These are phyloP conservation scores for Moricandia moricandioides DNA, from an alignment of 345 rosid species.

Conservation along the genomic window DNA sequence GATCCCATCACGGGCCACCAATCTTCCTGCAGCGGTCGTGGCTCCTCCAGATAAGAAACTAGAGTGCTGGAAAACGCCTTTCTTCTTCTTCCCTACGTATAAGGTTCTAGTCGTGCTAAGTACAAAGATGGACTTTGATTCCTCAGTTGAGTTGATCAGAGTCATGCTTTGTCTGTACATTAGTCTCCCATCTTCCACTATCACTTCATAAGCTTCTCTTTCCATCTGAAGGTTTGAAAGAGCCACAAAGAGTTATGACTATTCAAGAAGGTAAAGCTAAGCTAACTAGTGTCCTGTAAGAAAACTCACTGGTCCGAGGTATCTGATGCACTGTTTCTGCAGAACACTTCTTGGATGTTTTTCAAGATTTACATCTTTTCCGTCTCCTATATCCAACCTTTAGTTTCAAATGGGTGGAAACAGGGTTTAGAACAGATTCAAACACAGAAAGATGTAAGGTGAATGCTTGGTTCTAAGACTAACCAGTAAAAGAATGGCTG, in stretches of 20 bases:
- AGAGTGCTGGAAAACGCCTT: conserved; percentile 48
- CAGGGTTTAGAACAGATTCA: conserved; percentile 21
- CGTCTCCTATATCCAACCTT: conserved; percentile 82
- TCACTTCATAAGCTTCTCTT: conserved; percentile 68
- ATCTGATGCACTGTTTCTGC: conserved; percentile 54
- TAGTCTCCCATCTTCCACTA: conserved; percentile 57
- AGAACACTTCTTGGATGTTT: conserved; percentile 47
- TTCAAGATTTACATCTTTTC: conserved; percentile 60
- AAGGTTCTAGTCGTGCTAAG: conserved; percentile 61
- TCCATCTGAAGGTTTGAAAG: conserved; percentile 46
- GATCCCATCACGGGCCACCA: conserved; percentile 52
- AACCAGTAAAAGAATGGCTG: conserved; percentile 84
- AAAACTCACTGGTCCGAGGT: conserved; percentile 66
- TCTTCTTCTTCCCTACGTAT: conserved; percentile 62
- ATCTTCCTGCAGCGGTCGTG: conserved; percentile 63
- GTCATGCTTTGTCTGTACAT: conserved; percentile 46
- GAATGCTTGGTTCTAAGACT: neutral
- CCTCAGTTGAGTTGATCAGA: conserved; percentile 45
- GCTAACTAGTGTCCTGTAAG: neutral
- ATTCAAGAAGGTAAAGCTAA: neutral
- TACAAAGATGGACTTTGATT: conserved; percentile 62
- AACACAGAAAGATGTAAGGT: neutral
- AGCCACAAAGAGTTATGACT: neutral
- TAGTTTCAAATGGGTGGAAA: conserved; percentile 25
- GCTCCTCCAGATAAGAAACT: conserved; percentile 75